Base-by-base conservation (phyloP, 139 green algal genomes). In the Coelastrella sp. region DNA sequence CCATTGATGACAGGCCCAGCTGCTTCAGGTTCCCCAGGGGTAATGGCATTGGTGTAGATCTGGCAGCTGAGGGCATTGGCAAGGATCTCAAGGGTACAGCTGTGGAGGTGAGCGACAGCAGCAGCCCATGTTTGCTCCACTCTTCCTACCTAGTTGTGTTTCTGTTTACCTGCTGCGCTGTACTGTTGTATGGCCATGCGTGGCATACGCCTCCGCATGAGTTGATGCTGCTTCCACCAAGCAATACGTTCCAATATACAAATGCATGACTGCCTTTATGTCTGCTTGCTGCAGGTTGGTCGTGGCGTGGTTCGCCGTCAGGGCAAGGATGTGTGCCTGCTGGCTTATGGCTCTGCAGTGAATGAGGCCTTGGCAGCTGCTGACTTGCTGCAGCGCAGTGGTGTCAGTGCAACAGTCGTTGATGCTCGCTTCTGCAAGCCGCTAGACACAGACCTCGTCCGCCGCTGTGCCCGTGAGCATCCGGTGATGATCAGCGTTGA, bases 371-470 rank as follows among this genome's bases (percentile, higher is more conserved):
- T 99, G 37, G 91, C 91, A 4, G 97, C 97, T 2, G 95, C 96
- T 0, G 92, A 98, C 40, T 89, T 98, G 85, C 92, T 99, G 72
- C 90, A 91, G 74, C 89, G 95, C 62, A 84, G 89, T 19, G 96
- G 95, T 48, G 91, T 99, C 25, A 93, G 77, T 27, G 91, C 93
- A 32, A 99, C 97, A 0, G 96, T 99, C 0, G 91, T 96, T 45
- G 97, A 99, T 88, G 96, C 96, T 23, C 92, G 97, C 45, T 99
- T 99, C 91, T 99, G 97, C 95, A 99, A 99, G 92, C 98, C 98
- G 8, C 93, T 99, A 45, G 97, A 99, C 91, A 94, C 87, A 0
- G 75, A 89, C 43, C 89, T 99, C 34, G 60, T 98, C 15, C 79
- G 79, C 27, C 59, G 80, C 79, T 85, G 41, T 1, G 71, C 73